phyloP scores from a whole-genome alignment of 306 rosid species.

The Sicyos baderoa region DNA sequence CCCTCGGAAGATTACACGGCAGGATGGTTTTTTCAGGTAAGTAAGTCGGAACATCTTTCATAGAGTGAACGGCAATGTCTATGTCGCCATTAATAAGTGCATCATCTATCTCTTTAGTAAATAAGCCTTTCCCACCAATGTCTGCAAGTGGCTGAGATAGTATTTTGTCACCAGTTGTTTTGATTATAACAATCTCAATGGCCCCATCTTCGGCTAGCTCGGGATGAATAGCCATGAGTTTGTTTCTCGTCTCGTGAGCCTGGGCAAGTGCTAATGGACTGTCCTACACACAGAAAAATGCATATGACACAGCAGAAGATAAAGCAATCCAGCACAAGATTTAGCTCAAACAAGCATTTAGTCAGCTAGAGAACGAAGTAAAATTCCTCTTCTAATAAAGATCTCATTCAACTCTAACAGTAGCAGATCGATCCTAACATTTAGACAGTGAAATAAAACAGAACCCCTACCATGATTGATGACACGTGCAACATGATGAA shows the following conservation, averaged over 20 bases:
- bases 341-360: slow-evolving; percentile 13
- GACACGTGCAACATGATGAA: not conserved
- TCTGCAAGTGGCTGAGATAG: slow-evolving; percentile 76
- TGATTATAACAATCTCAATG: slow-evolving; percentile 64
- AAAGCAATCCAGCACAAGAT: not conserved
- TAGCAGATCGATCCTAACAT: not conserved
- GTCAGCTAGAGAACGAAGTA: slow-evolving; percentile 6
- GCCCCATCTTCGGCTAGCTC: slow-evolving; percentile 88
- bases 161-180: slow-evolving; percentile 86
- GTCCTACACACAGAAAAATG: slow-evolving; percentile 43
- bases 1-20: slow-evolving; percentile 86
- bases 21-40: slow-evolving; percentile 63
- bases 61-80: slow-evolving; percentile 86
- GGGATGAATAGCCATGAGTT: slow-evolving; percentile 60
- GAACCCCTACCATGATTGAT: not conserved
- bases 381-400: not conserved
- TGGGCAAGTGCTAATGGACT: slow-evolving; percentile 93
- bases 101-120: slow-evolving; percentile 88
- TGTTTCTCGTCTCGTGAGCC: slow-evolving; percentile 80
- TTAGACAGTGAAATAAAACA: not conserved
- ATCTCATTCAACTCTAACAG: slow-evolving; percentile 2
- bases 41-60: slow-evolving; percentile 91
- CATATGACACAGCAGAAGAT: slow-evolving; percentile 22
- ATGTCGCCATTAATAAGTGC: slow-evolving; percentile 66
- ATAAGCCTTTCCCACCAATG: slow-evolving; percentile 86